These are phyloP conservation scores for Fusarium globosum DNA, from an alignment of 2,329 filamentous ascomycete species.

Conservation along the genomic window DNA sequence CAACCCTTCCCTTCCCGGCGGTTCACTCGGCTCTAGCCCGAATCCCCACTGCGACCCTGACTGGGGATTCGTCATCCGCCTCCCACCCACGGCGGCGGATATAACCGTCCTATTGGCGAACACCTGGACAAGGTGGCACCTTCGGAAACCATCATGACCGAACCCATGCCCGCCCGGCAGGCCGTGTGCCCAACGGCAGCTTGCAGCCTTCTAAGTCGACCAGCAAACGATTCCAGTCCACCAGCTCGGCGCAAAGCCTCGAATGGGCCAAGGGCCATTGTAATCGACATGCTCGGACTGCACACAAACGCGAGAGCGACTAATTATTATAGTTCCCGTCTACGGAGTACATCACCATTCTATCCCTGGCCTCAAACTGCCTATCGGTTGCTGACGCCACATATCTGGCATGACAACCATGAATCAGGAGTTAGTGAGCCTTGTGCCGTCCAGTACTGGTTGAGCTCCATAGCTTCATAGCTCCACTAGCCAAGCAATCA, in stretches of 20 bases:
- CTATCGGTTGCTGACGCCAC: conserved; percentile 45
- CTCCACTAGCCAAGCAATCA: conserved; percentile 43
- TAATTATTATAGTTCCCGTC: conserved; percentile 28
- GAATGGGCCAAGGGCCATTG: conserved; percentile 45
- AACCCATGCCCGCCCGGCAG: conserved; percentile 39
- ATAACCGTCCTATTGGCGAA: conserved; percentile 51
- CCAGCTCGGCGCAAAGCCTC: conserved; percentile 46
- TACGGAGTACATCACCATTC: conserved; percentile 14
- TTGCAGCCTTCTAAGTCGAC: conserved; percentile 43
- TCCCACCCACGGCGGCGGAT: conserved; percentile 47
- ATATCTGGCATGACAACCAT: conserved; percentile 45
- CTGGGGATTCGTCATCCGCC: conserved; percentile 49
- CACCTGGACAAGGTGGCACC: conserved; percentile 46
- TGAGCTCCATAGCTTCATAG: conserved; percentile 42
- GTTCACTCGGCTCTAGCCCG: conserved; percentile 54
- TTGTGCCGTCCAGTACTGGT: conserved; percentile 24
- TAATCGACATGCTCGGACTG: conserved; percentile 30
- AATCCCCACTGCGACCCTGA: conserved; percentile 49
- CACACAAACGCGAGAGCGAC: conserved; percentile 23
- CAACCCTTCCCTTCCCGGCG: conserved; percentile 48
- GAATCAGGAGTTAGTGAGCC: conserved; percentile 38
- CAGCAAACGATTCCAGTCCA: conserved; percentile 33
- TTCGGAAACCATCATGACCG: conserved; percentile 41
- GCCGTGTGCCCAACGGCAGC: conserved; percentile 42
- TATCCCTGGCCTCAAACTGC: conserved; percentile 32